Percentiles rank a stretch among this genome's conserved stretches.
Conservation (phyloP, 2,329 filamentous ascomycete species). For the Coniochaeta prunicola region DNA sequence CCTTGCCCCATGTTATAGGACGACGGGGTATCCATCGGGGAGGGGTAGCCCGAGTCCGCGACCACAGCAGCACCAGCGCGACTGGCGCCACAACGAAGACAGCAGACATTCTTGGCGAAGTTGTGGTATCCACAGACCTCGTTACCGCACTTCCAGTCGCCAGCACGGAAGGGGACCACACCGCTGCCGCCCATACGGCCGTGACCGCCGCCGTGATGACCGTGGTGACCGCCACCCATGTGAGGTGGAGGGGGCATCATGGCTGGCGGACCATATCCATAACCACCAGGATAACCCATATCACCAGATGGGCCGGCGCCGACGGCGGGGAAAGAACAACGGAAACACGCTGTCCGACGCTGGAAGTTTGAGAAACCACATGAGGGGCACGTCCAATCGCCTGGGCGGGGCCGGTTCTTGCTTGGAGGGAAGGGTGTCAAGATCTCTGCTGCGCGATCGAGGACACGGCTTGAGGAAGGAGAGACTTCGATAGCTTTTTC, state of each 20-base stretch:
- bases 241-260: conserved; percentile 77
- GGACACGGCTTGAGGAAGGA: conserved; percentile 90
- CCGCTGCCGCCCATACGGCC: conserved; percentile 74
- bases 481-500: conserved; percentile 99
- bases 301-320: conserved; percentile 66
- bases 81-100: conserved; percentile 90
- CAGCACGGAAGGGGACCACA: conserved; percentile 92
- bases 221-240: conserved; percentile 48
- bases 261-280: conserved; percentile 63
- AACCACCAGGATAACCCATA: conserved; percentile 50
- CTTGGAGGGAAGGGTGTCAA: conserved; percentile 95
- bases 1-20: conserved; percentile 80
- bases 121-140: conserved; percentile 98
- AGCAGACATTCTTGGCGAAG: conserved; percentile 98
- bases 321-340: conserved; percentile 97
- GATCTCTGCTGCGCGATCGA: conserved; percentile 92
- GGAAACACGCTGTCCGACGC: conserved; percentile 95
- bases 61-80: conserved; percentile 90
- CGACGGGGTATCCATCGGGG: conserved; percentile 78
- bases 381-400: conserved; percentile 98
- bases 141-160: conserved; percentile 98
- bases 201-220: conserved; percentile 38
- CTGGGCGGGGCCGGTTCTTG: conserved; percentile 94
- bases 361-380: conserved; percentile 99
- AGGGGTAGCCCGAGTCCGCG: conserved; percentile 81